Conservation (phyloP, 2,329 filamentous ascomycete genomes). For the Grosmannia clavigera region DNA sequence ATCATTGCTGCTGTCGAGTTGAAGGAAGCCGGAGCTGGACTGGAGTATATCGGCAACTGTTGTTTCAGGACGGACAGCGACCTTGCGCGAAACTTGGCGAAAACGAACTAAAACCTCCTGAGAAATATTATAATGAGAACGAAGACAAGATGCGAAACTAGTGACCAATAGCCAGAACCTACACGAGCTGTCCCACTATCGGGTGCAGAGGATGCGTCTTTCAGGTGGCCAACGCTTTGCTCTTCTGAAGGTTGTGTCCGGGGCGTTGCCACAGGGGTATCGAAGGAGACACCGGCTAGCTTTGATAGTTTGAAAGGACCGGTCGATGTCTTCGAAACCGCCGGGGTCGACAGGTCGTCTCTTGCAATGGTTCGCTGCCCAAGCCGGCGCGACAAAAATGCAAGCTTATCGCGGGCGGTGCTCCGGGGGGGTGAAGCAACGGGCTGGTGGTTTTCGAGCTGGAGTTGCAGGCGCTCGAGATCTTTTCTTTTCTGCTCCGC, state of each 20-base stretch:
- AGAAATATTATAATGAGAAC: background rate
- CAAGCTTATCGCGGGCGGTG: conserved; percentile 35
- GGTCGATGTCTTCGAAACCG: background rate
- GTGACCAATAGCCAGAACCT: background rate
- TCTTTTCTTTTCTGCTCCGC: conserved; percentile 38
- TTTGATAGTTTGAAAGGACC: background rate
- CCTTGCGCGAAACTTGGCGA: conserved; percentile 52
- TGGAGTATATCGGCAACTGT: conserved; percentile 61
- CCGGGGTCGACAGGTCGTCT: background rate
- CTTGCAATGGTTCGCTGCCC: background rate
- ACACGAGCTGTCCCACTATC: background rate
- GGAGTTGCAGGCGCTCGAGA: conserved; percentile 30
- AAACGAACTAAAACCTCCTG: conserved; percentile 46
- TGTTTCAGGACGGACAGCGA: conserved; percentile 65
- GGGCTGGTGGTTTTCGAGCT: conserved; percentile 25
- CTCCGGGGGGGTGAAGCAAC: conserved; percentile 13
- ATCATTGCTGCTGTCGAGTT: conserved; percentile 48
- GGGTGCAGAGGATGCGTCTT: background rate
- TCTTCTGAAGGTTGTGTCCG: background rate
- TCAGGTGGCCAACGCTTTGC: background rate
- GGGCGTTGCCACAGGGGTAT: background rate
- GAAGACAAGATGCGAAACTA: conserved; percentile 13
- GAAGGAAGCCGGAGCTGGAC: conserved; percentile 49
- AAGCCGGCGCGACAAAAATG: conserved; percentile 22
- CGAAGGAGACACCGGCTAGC: background rate